Evolutionary conservation across 768 basidiomycete species (phyloP).

Genomic region (Brasilioporus rufonigricans): DNA sequence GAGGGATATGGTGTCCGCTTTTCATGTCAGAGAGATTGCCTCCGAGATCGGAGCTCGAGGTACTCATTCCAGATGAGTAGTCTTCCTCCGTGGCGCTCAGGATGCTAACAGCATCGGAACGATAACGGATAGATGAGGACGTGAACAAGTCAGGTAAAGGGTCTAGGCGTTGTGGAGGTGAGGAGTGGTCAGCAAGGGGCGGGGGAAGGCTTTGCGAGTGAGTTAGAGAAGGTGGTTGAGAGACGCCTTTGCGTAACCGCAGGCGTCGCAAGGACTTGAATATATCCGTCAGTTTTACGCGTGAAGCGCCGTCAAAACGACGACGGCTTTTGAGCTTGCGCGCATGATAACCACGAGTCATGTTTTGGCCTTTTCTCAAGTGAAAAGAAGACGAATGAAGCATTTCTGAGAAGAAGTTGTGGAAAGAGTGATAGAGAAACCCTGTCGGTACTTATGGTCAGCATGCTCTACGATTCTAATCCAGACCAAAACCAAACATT

Average conservation of each 20-base stretch:
- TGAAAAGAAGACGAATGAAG: slow-evolving; percentile 8
- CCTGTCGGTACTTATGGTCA: too few species aligned
- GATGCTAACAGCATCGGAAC: slow-evolving; percentile 5
- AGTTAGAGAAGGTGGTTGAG: slow-evolving; percentile 1
- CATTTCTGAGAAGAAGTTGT: background rate
- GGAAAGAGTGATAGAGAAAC: too few species aligned
- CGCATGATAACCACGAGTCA: slow-evolving; percentile 1
- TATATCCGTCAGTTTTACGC: slow-evolving; percentile 18
- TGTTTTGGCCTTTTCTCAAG: slow-evolving; percentile 15
- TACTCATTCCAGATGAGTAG: slow-evolving; percentile 15
- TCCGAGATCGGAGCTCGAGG: background rate
- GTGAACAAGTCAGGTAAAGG: background rate
- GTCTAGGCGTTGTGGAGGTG: slow-evolving; percentile 3
- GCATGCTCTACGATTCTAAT: too few species aligned
- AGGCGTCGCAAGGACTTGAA: slow-evolving; percentile 21
- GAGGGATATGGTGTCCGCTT: background rate
- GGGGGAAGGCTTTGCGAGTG: background rate
- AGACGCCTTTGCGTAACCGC: slow-evolving; percentile 5
- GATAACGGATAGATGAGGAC: background rate
- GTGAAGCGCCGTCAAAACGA: slow-evolving; percentile 19
- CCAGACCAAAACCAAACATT: too few species aligned
- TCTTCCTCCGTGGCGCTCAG: slow-evolving; percentile 8
- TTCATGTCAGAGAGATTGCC: background rate
- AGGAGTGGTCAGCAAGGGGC: slow-evolving; percentile 4
- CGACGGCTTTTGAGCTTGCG: slow-evolving; percentile 8